Evolutionary conservation across 805 yeast species (phyloP), one percentile per base, ranked within the genome.

Genomic region (Saturnispora galanensis): DNA sequence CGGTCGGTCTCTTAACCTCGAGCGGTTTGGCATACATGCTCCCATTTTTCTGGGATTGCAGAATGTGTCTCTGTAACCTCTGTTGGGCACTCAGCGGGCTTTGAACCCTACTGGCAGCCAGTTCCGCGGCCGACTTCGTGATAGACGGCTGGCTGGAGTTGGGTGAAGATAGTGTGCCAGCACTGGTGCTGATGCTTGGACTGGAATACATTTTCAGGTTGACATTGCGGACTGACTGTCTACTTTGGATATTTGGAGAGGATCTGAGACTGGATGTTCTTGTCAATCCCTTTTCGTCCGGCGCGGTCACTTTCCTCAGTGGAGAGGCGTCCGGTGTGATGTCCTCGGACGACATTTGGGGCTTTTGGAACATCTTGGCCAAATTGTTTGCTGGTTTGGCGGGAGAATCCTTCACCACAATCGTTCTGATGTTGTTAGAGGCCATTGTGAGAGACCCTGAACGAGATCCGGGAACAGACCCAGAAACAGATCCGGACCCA

Each of bases 61-160:
- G 17, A 16, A 65, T 64, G 41, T 63, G 67, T 44, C 56, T 61
- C 38, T 65, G 68, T 17, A 65, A 47, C 41, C 68, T 52, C 43
- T 63, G 66, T 34, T 62, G 62, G 1, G 68, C 69, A 8, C 62
- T 55, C 11, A 58, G 52, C 8, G 47, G 46, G 1, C 26, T 21
- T 21, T 46, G 36, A 5, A 42, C 26, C 26, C 50, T 52, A 34
- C 44, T 56, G 3, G 53, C 39, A 5, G 62, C 57, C 12, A 54
- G 50, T 9, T 59, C 51, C 12, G 56, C 56, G 9, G n/a, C n/a
- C 4, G 41, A 10, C 8, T 4, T 38, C 3, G 10, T 15, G 4
- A 15, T 30, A 9, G 35, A 30, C 12, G 35, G 4, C 13, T 28
- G 31, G 29, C n/a, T 5, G n/a, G 8, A 21, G 26, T 21, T 21